A percentile compares a stretch with the other conserved stretches of the same genome.
These are phyloP conservation scores for Salix suchowensis DNA, from an alignment of 345 rosid species.

Conservation along the genomic window DNA sequence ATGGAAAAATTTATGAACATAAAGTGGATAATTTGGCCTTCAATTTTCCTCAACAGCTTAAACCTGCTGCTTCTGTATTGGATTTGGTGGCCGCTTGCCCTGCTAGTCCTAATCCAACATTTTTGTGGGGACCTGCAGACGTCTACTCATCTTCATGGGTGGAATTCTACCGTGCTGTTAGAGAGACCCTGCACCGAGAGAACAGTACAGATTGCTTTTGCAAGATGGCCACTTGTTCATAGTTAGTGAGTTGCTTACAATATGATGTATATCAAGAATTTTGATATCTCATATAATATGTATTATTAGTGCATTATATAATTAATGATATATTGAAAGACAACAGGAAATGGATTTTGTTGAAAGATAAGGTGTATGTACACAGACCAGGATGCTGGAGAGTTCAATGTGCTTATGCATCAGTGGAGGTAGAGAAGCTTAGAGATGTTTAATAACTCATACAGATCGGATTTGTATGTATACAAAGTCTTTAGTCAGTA, in stretches of 20 bases:
- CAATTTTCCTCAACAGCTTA: conserved; percentile 71
- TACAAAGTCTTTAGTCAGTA: conserved; percentile 14
- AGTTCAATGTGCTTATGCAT: conserved; percentile 7
- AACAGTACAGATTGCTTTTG: conserved; percentile 25
- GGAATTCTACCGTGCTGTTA: conserved; percentile 58
- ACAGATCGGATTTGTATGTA: conserved; percentile 17
- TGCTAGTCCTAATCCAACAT: conserved; percentile 82
- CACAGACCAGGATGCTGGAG: conserved; percentile 21
- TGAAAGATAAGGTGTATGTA: conserved; percentile 18
- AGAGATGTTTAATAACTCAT: conserved; percentile 4
- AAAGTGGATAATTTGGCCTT: conserved; percentile 89
- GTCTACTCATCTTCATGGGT: conserved; percentile 65
- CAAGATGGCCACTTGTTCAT: conserved; percentile 59
- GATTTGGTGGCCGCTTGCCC: conserved; percentile 83
- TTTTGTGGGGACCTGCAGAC: conserved; percentile 57
- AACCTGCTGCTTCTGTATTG: conserved; percentile 68
- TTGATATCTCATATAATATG: conserved; percentile 10
- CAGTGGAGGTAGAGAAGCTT: conserved; percentile 11
- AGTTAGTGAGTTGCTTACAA: conserved; percentile 22
- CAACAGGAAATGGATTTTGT: conserved; percentile 14
- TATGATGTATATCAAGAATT: conserved; percentile 19
- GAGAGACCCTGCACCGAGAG: conserved; percentile 49
- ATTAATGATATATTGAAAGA: conserved; percentile 11
- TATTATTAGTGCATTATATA: conserved; percentile 2
- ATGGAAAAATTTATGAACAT: conserved; percentile 83